phyloP scores from a whole-genome alignment of 2,329 filamentous ascomycete species.

The Diaporthe capsici region DNA sequence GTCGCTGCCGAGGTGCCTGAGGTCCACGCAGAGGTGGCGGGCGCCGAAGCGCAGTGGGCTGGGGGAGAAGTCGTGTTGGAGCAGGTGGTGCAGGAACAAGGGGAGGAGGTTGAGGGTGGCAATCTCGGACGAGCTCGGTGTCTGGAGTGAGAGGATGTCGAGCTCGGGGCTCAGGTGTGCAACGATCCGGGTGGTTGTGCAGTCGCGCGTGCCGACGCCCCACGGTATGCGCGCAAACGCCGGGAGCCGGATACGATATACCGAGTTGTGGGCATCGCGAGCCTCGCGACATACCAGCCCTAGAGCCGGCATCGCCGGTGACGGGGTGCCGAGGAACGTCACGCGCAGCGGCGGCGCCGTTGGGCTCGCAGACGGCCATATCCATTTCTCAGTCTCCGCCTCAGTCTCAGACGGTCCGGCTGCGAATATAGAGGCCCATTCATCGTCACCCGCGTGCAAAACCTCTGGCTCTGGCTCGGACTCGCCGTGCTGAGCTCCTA shows the following conservation, averaged over 20 bases:
- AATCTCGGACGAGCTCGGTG: background rate
- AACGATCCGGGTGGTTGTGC: background rate
- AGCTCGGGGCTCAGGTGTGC: slow-evolving; percentile 23
- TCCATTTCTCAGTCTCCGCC: background rate
- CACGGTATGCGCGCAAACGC: background rate
- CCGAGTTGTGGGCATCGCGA: slow-evolving; percentile 1
- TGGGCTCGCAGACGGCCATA: no score
- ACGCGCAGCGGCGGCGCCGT: background rate
- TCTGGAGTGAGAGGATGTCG: slow-evolving; percentile 23
- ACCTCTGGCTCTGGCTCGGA: background rate
- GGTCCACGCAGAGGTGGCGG: slow-evolving; percentile 30
- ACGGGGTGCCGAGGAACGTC: slow-evolving; percentile 6
- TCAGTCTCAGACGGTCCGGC: background rate
- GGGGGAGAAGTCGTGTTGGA: slow-evolving; percentile 24
- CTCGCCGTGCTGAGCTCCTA: background rate
- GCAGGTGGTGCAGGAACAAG: slow-evolving; percentile 28
- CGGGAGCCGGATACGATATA: slow-evolving; percentile 17
- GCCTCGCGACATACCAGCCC: slow-evolving; percentile 20
- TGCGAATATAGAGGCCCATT: background rate
- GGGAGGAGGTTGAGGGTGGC: slow-evolving; percentile 12
- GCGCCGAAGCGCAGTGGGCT: slow-evolving; percentile 7
- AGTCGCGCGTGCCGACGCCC: no score
- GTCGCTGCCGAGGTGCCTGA: slow-evolving; percentile 9
- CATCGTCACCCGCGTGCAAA: background rate
- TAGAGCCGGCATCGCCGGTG: slow-evolving; percentile 1